A percentile compares a stretch with the other conserved stretches of the same genome.
These are phyloP conservation scores for Tuber borchii DNA, from an alignment of 495 filamentous ascomycete genomes.

Conservation along the genomic window DNA sequence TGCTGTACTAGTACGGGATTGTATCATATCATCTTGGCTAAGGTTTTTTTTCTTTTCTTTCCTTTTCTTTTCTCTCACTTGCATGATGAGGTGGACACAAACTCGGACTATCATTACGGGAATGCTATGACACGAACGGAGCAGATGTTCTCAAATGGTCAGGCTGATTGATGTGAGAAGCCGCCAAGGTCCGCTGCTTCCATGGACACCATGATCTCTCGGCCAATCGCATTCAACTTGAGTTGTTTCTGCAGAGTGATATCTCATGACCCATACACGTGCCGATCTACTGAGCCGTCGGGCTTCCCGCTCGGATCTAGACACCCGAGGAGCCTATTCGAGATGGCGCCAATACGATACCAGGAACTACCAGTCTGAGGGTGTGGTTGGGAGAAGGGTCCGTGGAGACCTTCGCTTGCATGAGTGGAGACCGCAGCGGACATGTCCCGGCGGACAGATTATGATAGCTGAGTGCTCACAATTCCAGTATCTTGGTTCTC, in stretches of 20 bases:
- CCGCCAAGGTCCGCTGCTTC: neutral
- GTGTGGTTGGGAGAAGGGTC: neutral
- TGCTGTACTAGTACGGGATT: neutral
- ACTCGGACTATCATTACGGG: neutral
- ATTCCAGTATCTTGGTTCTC: constrained; percentile 5
- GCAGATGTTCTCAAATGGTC: neutral
- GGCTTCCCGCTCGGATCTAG: neutral
- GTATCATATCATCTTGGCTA: too few relatives aligned
- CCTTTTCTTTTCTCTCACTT: neutral
- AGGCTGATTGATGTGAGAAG: neutral
- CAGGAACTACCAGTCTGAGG: neutral
- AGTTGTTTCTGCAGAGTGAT: neutral
- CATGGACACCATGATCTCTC: neutral
- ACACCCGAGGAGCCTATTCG: neutral
- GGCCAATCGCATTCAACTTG: neutral
- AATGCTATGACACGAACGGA: neutral
- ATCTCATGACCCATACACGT: neutral
- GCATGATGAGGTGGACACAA: neutral
- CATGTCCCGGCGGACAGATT: neutral
- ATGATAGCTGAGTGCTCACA: neutral
- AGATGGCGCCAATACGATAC: neutral
- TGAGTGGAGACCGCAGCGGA: neutral
- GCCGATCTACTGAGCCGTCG: neutral
- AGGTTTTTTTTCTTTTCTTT: neutral
- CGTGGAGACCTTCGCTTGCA: neutral